phyloP scores from a whole-genome alignment of 1,284 basidiomycete species.

The Quambalaria eucalypti region DNA sequence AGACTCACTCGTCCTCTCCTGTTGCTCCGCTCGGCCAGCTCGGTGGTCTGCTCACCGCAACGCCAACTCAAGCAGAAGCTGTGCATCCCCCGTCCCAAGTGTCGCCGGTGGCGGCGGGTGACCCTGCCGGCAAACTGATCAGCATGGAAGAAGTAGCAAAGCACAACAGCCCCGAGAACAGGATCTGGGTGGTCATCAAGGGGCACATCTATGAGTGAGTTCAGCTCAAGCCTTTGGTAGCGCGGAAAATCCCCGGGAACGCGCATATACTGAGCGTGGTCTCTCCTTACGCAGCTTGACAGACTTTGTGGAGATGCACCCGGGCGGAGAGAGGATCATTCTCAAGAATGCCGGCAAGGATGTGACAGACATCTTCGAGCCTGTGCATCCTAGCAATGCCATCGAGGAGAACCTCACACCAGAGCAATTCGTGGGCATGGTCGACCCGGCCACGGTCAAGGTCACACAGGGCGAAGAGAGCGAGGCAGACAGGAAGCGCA shows the following conservation, averaged over 20 bases:
- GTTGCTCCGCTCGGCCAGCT: no score
- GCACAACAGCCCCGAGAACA: slow-evolving; percentile 26
- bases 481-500: slow-evolving; percentile 58
- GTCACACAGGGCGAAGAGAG: slow-evolving; percentile 62
- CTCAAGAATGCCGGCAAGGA: slow-evolving; percentile 70
- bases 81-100: not conserved
- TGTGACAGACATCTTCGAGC: slow-evolving; percentile 63
- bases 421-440: slow-evolving; percentile 62
- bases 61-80: no score
- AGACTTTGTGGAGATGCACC: slow-evolving; percentile 67
- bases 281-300: slow-evolving; percentile 52
- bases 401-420: slow-evolving; percentile 60
- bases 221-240: no score
- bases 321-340: slow-evolving; percentile 69
- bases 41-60: no score
- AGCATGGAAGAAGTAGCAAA: slow-evolving; percentile 26
- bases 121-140: slow-evolving; percentile 11
- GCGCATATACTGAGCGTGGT: no score
- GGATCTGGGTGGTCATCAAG: slow-evolving; percentile 42
- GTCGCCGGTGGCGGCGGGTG: not conserved
- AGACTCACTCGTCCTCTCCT: no score
- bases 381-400: slow-evolving; percentile 65
- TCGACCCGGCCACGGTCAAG: slow-evolving; percentile 56
- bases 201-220: slow-evolving; percentile 40
- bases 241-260: no score